A percentile compares a stretch with the other conserved stretches of the same genome.
Conservation (phyloP, 768 basidiomycete species). For the Trametes meyenii region DNA sequence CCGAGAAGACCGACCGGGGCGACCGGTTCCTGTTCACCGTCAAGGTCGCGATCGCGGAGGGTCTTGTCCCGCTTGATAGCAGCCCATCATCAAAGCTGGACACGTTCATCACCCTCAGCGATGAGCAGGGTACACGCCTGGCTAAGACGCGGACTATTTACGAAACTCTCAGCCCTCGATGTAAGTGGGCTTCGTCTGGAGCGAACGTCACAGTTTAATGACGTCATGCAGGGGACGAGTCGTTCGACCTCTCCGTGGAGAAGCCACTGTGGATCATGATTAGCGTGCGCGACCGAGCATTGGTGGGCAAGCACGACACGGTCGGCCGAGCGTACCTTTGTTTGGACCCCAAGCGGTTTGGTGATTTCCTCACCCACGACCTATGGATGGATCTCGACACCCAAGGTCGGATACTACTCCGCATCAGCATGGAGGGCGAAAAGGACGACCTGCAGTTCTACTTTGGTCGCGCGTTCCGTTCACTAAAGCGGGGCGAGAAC, state of each 20-base stretch:
- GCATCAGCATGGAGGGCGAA: conserved; percentile 98
- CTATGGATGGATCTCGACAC: conserved; percentile 91
- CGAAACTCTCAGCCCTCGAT: conserved; percentile 87
- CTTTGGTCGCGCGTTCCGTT: conserved; percentile 94
- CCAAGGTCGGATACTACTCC: conserved; percentile 79
- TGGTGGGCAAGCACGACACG: conserved; percentile 91
- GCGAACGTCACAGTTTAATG: neutral
- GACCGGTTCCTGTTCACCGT: conserved; percentile 84
- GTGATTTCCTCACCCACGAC: conserved; percentile 89
- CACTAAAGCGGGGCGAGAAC: conserved; percentile 86
- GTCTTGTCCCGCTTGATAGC: conserved; percentile 74
- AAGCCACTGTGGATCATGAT: conserved; percentile 97
- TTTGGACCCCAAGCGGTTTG: conserved; percentile 85
- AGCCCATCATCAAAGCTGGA: conserved; percentile 82
- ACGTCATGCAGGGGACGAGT: conserved; percentile 81
- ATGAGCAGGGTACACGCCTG: conserved; percentile 84
- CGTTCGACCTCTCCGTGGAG: conserved; percentile 92
- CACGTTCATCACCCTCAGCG: conserved; percentile 93
- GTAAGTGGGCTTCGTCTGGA: conserved; percentile 46
- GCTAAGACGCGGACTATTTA: conserved; percentile 97
- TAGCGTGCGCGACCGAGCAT: conserved; percentile 86
- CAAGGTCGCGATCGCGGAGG: conserved; percentile 92
- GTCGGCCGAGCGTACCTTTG: conserved; percentile 92
- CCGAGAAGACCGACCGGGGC: conserved; percentile 66
- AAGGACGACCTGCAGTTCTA: conserved; percentile 98